phyloP scores from a whole-genome alignment of 768 basidiomycete species.

The Hemileccinum impolitum region DNA sequence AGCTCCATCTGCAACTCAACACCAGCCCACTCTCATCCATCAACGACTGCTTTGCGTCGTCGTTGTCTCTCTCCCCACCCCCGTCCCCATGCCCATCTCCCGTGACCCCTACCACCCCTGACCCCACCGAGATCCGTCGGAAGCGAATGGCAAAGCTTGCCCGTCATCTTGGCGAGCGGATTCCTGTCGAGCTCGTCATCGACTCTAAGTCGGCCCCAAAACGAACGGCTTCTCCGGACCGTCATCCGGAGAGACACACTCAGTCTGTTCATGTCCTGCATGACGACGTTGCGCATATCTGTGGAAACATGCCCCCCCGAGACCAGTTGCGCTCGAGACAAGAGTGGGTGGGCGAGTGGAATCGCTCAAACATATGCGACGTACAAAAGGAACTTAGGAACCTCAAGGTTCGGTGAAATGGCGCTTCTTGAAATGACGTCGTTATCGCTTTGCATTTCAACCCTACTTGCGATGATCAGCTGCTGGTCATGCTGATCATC shows the following conservation, averaged over 20 bases:
- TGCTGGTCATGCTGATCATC: constrained; percentile 17
- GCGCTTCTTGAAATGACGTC: neutral
- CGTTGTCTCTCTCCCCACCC: constrained; percentile 14
- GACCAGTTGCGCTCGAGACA: neutral
- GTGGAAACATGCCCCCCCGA: neutral
- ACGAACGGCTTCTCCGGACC: neutral
- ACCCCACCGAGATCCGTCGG: constrained; percentile 36
- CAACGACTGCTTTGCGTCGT: constrained; percentile 5
- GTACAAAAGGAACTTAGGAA: constrained; percentile 37
- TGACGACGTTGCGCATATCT: neutral
- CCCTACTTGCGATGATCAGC: neutral
- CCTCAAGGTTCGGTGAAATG: constrained; percentile 17
- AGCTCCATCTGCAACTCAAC: constrained; percentile 25
- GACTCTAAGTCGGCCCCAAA: constrained; percentile 13
- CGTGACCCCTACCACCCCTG: constrained; percentile 20
- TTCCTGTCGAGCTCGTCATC: constrained; percentile 54
- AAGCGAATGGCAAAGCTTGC: constrained; percentile 56
- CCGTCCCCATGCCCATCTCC: constrained; percentile 15
- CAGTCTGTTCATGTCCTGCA: constrained; percentile 14
- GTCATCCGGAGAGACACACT: constrained; percentile 7
- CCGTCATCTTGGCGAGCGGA: constrained; percentile 55
- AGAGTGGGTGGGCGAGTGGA: constrained; percentile 42
- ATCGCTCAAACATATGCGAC: constrained; percentile 35
- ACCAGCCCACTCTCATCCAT: constrained; percentile 8
- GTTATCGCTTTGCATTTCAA: neutral